phyloP scores from a whole-genome alignment of 805 yeast species.

The Pichia nakasei region DNA sequence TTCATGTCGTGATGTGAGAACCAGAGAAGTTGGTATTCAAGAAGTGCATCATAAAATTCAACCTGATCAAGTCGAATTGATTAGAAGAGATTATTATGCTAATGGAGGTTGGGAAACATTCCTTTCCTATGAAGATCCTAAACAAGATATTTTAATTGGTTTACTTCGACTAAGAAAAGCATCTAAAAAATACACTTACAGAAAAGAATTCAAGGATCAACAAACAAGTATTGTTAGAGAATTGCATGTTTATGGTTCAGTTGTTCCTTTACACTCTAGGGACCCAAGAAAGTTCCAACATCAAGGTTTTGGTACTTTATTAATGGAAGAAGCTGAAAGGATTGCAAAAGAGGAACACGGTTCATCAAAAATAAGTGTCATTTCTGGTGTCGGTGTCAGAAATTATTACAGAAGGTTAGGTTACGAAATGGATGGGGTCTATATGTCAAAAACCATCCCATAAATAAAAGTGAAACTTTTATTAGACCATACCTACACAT shows the following conservation, averaged over 20 bases:
- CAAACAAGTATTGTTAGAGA: slow-evolving; percentile 94
- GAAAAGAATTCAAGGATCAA: slow-evolving; percentile 78
- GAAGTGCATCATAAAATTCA: slow-evolving; percentile 95
- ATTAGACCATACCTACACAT: neutral
- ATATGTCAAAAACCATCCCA: slow-evolving; percentile 73
- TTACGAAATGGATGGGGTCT: slow-evolving; percentile 89
- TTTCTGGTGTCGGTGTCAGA: slow-evolving; percentile 95
- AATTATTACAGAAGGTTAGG: slow-evolving; percentile 92
- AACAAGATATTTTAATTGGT: slow-evolving; percentile 91
- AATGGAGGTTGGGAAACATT: slow-evolving; percentile 99
- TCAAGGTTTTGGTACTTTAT: slow-evolving; percentile 94
- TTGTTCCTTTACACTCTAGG: slow-evolving; percentile 90
- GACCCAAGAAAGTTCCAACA: slow-evolving; percentile 98
- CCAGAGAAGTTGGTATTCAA: slow-evolving; percentile 97
- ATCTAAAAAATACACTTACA: slow-evolving; percentile 76
- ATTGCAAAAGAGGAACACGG: slow-evolving; percentile 95
- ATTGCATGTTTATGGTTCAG: slow-evolving; percentile 94
- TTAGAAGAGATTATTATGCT: slow-evolving; percentile 92
- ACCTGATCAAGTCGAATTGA: slow-evolving; percentile 94
- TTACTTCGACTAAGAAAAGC: slow-evolving; percentile 82
- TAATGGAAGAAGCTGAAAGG: slow-evolving; percentile 98
- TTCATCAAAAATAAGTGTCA: slow-evolving; percentile 81
- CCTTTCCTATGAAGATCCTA: slow-evolving; percentile 91
- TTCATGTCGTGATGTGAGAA: slow-evolving; percentile 89
- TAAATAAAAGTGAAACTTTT: too few species aligned